Conservation (phyloP, 1,139 yeast species). For the Debaryomyces robertsiae region DNA sequence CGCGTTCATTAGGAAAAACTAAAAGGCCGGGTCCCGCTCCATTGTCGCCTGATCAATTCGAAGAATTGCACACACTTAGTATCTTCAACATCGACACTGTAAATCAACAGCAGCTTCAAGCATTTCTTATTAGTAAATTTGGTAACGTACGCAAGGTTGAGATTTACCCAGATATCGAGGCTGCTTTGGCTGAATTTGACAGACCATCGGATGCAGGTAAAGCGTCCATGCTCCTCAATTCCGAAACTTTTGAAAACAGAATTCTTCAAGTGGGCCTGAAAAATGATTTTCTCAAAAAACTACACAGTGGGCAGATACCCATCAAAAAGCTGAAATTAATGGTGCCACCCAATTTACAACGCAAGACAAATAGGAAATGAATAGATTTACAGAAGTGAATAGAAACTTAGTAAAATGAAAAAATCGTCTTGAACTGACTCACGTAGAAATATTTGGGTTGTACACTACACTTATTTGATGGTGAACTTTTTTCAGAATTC, state of each 20-base stretch:
- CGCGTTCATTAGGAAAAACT: conserved; percentile 25
- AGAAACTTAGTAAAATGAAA: background rate
- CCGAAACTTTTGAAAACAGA: conserved; percentile 38
- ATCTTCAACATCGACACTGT: conserved; percentile 50
- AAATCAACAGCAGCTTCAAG: conserved; percentile 41
- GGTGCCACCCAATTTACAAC: conserved; percentile 15
- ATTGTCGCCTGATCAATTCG: conserved; percentile 21
- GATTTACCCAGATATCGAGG: conserved; percentile 49
- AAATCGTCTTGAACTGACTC: too few species aligned
- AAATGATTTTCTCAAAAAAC: conserved; percentile 25
- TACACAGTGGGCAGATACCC: conserved; percentile 5
- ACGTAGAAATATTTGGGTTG: conserved; percentile 1
- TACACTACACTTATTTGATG: conserved; percentile 2
- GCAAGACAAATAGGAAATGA: conserved; percentile 4
- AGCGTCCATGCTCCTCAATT: conserved; percentile 54
- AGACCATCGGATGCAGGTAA: conserved; percentile 55
- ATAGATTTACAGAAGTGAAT: background rate
- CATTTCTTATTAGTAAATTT: conserved; percentile 31
- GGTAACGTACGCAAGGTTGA: conserved; percentile 46
- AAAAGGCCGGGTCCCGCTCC: background rate
- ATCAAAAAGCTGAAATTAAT: conserved; percentile 13
- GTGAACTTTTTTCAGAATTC: conserved; percentile 5
- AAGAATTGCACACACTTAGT: conserved; percentile 39
- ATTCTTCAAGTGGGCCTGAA: conserved; percentile 40
- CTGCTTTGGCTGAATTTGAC: conserved; percentile 57